A percentile compares a stretch with the other conserved stretches of the same genome.
These are phyloP conservation scores for Chlamydomonas reinhardtii DNA, from an alignment of 163 green algal genomes.

Conservation along the genomic window DNA sequence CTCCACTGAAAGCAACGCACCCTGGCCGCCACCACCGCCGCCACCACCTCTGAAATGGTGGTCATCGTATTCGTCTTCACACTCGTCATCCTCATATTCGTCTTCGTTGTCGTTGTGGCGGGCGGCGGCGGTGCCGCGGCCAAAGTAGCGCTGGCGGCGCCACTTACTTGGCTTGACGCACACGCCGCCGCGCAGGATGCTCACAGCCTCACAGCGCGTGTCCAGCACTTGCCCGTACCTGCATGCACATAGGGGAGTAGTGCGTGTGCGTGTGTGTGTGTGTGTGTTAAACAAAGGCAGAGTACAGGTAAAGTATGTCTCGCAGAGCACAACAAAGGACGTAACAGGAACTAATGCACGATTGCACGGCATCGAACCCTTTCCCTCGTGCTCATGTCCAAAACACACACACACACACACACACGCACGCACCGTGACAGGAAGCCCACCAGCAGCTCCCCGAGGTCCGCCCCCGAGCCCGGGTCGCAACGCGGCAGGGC, in stretches of 20 bases:
- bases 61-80: too few relatives aligned
- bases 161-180: not conserved
- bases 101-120: not conserved
- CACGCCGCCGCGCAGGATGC: slow-evolving; percentile 38
- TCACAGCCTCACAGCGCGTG: slow-evolving; percentile 15
- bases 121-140: not conserved
- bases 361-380: too few relatives aligned
- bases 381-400: too few relatives aligned
- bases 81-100: too few relatives aligned
- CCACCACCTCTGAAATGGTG: not conserved
- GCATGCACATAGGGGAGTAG: not conserved
- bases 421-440: not conserved
- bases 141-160: not conserved
- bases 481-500: not conserved
- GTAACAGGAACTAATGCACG: too few relatives aligned
- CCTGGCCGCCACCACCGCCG: not conserved
- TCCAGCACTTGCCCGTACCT: slow-evolving; percentile 27
- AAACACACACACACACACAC: not conserved
- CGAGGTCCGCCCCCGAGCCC: not conserved
- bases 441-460: slow-evolving; percentile 36
- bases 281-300: too few relatives aligned
- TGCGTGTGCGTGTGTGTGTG: too few relatives aligned
- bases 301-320: too few relatives aligned
- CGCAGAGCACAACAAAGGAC: too few relatives aligned
- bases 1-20: slow-evolving; percentile 1